phyloP scores from a whole-genome alignment of 805 yeast species.

The Lipomyces oligophaga region DNA sequence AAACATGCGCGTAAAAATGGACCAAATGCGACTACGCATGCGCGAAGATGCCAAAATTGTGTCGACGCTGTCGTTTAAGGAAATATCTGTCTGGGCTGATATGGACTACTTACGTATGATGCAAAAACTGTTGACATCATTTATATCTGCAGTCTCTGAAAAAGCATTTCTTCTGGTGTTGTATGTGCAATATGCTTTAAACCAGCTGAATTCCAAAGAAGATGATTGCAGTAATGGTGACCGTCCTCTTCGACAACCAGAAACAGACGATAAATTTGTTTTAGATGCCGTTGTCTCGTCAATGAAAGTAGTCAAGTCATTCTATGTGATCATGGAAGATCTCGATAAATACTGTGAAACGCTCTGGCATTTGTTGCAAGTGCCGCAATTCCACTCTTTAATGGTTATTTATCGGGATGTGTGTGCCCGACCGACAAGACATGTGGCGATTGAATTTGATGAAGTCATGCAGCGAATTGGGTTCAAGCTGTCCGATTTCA shows the following conservation, averaged over 20 bases:
- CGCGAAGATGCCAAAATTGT: background rate
- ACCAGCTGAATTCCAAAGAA: background rate
- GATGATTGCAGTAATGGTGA: no score
- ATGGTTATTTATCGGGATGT: constrained; percentile 1
- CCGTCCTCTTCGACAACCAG: no score
- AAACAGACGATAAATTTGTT: no score
- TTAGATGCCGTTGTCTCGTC: constrained; percentile 2
- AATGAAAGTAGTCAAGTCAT: background rate
- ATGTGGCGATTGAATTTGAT: background rate
- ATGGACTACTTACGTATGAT: background rate
- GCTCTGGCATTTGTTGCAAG: constrained; percentile 2
- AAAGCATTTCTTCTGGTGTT: background rate
- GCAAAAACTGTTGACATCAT: constrained; percentile 1
- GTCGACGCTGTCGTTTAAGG: background rate
- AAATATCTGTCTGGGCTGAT: background rate
- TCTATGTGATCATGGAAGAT: background rate
- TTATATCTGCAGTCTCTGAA: background rate
- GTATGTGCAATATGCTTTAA: background rate
- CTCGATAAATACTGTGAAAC: background rate
- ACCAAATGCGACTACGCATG: constrained; percentile 1
- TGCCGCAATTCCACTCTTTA: background rate
- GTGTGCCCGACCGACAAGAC: constrained; percentile 1
- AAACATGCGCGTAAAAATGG: background rate
- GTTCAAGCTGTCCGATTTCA: constrained; percentile 4
- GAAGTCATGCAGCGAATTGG: constrained; percentile 4